Evolutionary conservation across 148 eudicot genomes (phyloP), one percentile per base, ranked within the genome.

Genomic region (Camellia lanceoleosa): DNA sequence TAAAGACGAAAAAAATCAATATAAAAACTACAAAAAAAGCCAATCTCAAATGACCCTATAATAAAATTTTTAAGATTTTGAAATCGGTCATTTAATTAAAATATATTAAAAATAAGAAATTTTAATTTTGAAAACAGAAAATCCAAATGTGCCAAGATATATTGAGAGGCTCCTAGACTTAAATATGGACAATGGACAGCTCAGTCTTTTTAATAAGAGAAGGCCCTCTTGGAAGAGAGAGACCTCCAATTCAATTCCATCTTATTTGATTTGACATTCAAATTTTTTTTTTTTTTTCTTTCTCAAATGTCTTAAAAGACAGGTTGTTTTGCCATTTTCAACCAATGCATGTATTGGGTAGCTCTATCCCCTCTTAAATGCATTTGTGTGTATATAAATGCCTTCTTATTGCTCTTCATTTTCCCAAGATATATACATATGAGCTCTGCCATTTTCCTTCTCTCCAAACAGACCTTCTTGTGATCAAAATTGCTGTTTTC

Each of bases 291-390:
- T 77, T 30, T 30, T 30, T 30, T 30, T 9, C 41, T 55, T 58
- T 78, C 62, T 67, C 49, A 14, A 11, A 20, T 5, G 71, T 58
- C 30, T 43, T n/a, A 54, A 49, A 70, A 58, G 41, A 55, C 19
- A 3, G 51, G 38, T 51, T 52, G 55, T 5, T 30, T 77, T 51
- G 68, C 43, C 80, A 4, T 77, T 51, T 66, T 5, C 18, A 65
- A 47, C 71, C 51, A 14, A 20, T 79, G 75, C 65, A 80, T 80
- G 74, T 49, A 56, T 77, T 8, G 51, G 56, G 62, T 66, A 77
- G 72, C 49, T 66, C 23, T 52, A 51, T 43, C 79, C 79, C 72
- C 46, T 61, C 44, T 75, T 75, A 38, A 75, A 63, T 76, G 76
- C 69, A 46, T 20, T 41, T 6, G 20, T 19, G 7, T n/a, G 42